Base-by-base conservation (phyloP, 2,329 filamentous ascomycete species). In the Paradendryphiella salina region DNA sequence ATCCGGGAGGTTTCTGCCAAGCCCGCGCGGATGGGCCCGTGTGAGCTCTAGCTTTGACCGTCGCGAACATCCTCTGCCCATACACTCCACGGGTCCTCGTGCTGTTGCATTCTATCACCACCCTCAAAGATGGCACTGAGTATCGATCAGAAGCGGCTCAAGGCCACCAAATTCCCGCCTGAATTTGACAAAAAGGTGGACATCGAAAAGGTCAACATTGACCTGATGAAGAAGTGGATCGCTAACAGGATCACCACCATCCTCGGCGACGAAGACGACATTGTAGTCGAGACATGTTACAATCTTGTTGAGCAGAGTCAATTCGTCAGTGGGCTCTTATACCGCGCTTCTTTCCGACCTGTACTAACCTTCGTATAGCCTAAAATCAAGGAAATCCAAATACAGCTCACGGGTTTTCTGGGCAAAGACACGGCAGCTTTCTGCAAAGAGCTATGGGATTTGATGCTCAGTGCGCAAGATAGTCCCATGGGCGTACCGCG, bases 151-250 rank as follows among this genome's bases (percentile, higher is more conserved):
- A 96, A 95, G 79, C 83, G 96, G 66, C 79, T 96, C 49, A 89
- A 87, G 80, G 86, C 87, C 74, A 97, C 92, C 48, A 96, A 95
- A 70, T 97, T 96, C 59, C 94, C 94, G 37, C 82, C 87, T 6
- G 91, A 96, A 70, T 99, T 97, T 77, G 93, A 84, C 70, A 86
- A 89, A 72, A 96, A 96, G 79, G 94, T 99, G 59, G 92, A 99
- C 78, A 96, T 95, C 84, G 85, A 86, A 64, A 97, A 97, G 78
- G 91, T 99, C 74, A 96, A 99, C 71, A 80, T 96, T 42, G 90
- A 96, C 74, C 89, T 99, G 48, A 96, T 99, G 85, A 96, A 96
- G 82, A 96, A 91, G 79, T 99, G 94, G 94, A 96, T 97, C 71
- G 88, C 90, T 4, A 84, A 86, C 65, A 89, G 87, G 72, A 90